A percentile compares a stretch with the other conserved stretches of the same genome.
Conservation (phyloP, 257 asterid species). For the Coffea canephora region DNA sequence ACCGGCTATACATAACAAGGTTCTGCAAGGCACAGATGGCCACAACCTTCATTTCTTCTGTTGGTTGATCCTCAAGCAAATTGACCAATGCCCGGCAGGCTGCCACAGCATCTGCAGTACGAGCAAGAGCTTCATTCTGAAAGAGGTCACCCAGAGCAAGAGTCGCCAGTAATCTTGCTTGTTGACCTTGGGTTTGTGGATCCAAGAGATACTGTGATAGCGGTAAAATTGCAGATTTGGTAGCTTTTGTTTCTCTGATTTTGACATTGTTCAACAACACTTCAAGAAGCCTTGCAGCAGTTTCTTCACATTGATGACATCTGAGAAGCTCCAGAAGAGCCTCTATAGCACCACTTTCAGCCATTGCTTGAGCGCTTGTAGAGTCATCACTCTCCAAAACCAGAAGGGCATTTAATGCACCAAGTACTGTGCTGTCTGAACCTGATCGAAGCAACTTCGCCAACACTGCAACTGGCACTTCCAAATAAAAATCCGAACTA, state of each 20-base stretch:
- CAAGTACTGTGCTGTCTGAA: constrained; percentile 74
- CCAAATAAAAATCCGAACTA: constrained; percentile 91
- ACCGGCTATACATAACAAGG: constrained; percentile 93
- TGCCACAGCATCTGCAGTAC: constrained; percentile 87
- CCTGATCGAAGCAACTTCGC: constrained; percentile 88
- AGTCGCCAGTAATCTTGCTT: constrained; percentile 89
- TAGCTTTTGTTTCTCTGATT: constrained; percentile 87
- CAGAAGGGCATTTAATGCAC: constrained; percentile 91
- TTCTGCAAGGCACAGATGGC: constrained; percentile 96
- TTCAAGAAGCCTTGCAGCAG: constrained; percentile 95
- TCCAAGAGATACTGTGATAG: constrained; percentile 95
- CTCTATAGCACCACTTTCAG: constrained; percentile 97
- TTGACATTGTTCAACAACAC: constrained; percentile 84
- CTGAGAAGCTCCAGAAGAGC: constrained; percentile 90
- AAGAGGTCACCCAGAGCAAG: constrained; percentile 96
- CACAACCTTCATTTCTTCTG: constrained; percentile 98
- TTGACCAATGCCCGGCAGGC: constrained; percentile 98
- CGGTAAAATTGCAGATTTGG: constrained; percentile 88
- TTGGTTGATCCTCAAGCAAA: constrained; percentile 98
- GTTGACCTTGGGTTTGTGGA: constrained; percentile 99
- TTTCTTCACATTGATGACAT: constrained; percentile 90
- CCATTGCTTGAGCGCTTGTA: constrained; percentile 96
- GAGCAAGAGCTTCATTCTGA: constrained; percentile 94
- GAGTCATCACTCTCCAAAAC: constrained; percentile 96
- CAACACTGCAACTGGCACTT: constrained; percentile 97